Evolutionary conservation across 2,329 filamentous ascomycete genomes (phyloP).

Genomic region (Thermothelomyces thermophilus): DNA sequence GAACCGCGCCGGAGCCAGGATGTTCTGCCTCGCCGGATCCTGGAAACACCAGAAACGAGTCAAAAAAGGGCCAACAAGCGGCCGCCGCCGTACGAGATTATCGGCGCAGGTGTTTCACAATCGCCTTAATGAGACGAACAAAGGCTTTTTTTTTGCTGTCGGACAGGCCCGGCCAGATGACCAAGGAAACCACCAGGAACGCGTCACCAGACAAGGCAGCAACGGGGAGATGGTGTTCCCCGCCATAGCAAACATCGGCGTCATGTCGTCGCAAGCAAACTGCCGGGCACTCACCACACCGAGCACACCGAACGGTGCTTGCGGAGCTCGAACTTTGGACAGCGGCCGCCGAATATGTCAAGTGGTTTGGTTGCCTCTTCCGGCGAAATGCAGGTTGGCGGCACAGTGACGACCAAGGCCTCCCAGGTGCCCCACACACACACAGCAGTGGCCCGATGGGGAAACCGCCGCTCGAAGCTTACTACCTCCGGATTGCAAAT

Average conservation of each 20-base stretch:
- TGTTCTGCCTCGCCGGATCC: too few species aligned
- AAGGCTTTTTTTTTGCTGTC: too few species aligned
- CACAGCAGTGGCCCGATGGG: not conserved
- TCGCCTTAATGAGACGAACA: not conserved
- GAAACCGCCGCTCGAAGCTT: too few species aligned
- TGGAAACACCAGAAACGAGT: too few species aligned
- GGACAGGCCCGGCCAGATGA: slow-evolving; percentile 1
- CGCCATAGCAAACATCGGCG: not conserved
- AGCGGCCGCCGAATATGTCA: not conserved
- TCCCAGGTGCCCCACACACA: too few species aligned
- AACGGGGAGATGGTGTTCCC: not conserved
- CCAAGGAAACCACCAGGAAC: not conserved
- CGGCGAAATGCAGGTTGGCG: not conserved
- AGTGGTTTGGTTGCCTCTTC: slow-evolving; percentile 3
- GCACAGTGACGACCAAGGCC: not conserved
- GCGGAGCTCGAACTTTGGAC: not conserved
- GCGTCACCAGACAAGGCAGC: slow-evolving; percentile 8
- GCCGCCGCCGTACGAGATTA: not conserved
- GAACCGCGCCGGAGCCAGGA: not conserved
- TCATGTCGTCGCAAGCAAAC: not conserved
- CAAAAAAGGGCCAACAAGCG: not conserved
- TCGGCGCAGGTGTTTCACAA: slow-evolving; percentile 4
- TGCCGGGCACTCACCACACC: not conserved
- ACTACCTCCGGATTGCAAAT: too few species aligned
- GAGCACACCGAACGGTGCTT: not conserved